Percentiles rank a stretch among this genome's conserved stretches.
phyloP scores from a whole-genome alignment of 768 basidiomycete genomes.

The Floccularia luteovirens region DNA sequence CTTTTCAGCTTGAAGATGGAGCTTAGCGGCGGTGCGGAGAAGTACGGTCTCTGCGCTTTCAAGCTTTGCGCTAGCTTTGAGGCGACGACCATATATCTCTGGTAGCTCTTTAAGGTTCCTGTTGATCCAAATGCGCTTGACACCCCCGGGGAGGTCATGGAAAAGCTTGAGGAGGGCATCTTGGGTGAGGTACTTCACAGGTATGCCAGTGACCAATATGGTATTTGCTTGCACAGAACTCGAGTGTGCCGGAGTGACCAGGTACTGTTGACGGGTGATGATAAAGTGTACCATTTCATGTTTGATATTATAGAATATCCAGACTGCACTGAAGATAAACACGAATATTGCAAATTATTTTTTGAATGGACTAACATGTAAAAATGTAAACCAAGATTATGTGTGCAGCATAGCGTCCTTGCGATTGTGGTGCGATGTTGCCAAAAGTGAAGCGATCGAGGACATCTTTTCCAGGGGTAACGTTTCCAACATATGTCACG shows the following conservation, averaged over 20 bases:
- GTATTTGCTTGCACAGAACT: conserved; percentile 83
- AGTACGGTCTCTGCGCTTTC: conserved; percentile 82
- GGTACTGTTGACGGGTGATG: conserved; percentile 70
- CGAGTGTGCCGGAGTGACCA: conserved; percentile 68
- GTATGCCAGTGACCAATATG: conserved; percentile 86
- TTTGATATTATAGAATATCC: conserved; percentile 80
- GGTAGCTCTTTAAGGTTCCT: conserved; percentile 87
- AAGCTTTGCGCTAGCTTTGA: conserved; percentile 68
- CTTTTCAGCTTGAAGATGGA: conserved; percentile 49
- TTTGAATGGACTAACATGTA: conserved; percentile 42
- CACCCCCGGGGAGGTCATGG: conserved; percentile 83
- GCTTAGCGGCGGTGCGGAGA: conserved; percentile 68
- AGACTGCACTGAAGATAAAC: conserved; percentile 36
- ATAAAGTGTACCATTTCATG: conserved; percentile 79
- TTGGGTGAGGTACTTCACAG: conserved; percentile 68
- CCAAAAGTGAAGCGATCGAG: conserved; percentile 77
- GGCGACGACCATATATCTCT: conserved; percentile 69
- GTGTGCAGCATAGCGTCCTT: conserved; percentile 69
- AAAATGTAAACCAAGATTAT: conserved; percentile 69
- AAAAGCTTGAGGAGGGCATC: conserved; percentile 61
- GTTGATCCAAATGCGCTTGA: conserved; percentile 89
- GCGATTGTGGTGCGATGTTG: conserved; percentile 48
- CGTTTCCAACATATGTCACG: conserved; percentile 49
- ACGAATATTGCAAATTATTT: background rate
- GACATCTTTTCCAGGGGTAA: conserved; percentile 35